Evolutionary conservation across 108 stramenopile genomes (phyloP), one percentile per base, ranked within the genome.

Genomic region (Discostella stelligeroides): DNA sequence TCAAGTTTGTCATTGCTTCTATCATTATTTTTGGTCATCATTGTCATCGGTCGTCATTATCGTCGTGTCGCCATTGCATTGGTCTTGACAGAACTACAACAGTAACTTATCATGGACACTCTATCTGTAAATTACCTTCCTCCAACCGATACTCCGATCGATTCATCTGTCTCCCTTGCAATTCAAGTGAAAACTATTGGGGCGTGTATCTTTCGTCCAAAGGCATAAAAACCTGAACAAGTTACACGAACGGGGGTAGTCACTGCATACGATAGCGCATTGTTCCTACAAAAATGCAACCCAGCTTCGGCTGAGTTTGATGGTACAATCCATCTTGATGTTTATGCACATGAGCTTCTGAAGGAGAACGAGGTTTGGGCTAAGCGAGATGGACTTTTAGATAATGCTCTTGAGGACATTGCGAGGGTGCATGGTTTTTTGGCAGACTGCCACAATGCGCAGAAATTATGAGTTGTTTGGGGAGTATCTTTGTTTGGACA

Each of bases 401-500:
- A 45, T 45, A 2, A 13, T 13, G 43, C 43, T 8, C 43, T 45
- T 45, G 43, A 45, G 13, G 43, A 45, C 2, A 1, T 45, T 4
- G 13, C 43, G 9, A 45, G n/a, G 9, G 15, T 45, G 1, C 43
- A 10, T n/a, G 43, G 43, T 13, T 45, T 45, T 10, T 10, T 47
- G 6, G n/a, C n/a, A n/a, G n/a, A n/a, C n/a, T n/a, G 63, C 63
- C 21, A 73, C 63, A 25, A 65, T 73, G 72, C 30, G 61, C 5
- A 28, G 55, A 34, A 65, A 73, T 37, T 73, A 64, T 70, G 72
- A 73, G 51, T 25, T 57, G 14, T 63, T 56, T 29, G 62, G 72
- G 11, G 41, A 10, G 18, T 63, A 55, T 34, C 4, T 73, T 45
- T 40, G n/a, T 45, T 18, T 73, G 11, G 63, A 73, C 25, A 64